Conservation (phyloP, 768 basidiomycete genomes). For the Trametes villosa region DNA sequence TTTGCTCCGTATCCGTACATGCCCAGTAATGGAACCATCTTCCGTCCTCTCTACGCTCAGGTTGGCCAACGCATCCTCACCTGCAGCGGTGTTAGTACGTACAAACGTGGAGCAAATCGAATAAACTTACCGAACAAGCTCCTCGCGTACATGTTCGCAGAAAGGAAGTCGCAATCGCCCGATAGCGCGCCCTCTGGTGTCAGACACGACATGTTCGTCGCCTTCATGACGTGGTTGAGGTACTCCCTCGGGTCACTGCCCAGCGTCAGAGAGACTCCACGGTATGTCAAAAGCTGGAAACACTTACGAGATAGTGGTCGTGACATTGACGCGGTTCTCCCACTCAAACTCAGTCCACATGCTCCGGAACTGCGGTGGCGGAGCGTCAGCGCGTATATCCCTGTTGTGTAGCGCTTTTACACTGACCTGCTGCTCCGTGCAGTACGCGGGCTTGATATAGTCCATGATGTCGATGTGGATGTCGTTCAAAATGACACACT, state of each 20-base stretch:
- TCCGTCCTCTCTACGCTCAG: conserved; percentile 89
- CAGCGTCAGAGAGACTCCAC: not conserved
- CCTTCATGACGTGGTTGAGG: conserved; percentile 92
- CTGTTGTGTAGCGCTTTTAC: not conserved
- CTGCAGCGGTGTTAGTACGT: conserved; percentile 42
- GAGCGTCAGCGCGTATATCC: not conserved
- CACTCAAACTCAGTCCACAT: conserved; percentile 99
- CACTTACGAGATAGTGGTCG: conserved; percentile 78
- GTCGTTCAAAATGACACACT: conserved; percentile 93
- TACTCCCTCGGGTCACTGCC: conserved; percentile 83
- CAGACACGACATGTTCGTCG: conserved; percentile 97
- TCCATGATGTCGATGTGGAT: conserved; percentile 99
- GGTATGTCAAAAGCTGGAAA: not conserved
- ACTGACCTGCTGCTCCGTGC: conserved; percentile 88
- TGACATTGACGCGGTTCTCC: conserved; percentile 98
- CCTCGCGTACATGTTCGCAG: conserved; percentile 95
- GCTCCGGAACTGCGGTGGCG: conserved; percentile 73
- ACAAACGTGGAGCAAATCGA: not conserved
- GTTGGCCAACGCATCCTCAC: conserved; percentile 96
- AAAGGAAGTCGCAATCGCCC: conserved; percentile 96
- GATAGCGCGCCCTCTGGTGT: conserved; percentile 88
- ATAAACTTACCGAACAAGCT: conserved; percentile 81
- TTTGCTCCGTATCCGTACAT: conserved; percentile 95
- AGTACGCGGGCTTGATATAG: conserved; percentile 95
- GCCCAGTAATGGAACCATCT: conserved; percentile 80